Conservation (phyloP, 352 stramenopile genomes). For the Phytophthora megakarya region DNA sequence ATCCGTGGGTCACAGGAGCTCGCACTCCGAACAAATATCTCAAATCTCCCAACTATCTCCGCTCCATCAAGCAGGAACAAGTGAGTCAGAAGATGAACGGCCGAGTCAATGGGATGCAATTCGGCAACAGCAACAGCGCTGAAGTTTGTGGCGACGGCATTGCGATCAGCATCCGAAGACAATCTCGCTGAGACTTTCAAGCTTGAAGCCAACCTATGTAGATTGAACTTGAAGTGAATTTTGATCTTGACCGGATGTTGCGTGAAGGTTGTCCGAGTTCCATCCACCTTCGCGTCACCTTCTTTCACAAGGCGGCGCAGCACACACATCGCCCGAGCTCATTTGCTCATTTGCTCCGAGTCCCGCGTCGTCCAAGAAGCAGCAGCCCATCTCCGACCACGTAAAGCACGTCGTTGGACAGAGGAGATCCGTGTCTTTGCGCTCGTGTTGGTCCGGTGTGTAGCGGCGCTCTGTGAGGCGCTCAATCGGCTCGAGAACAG, state of each 20-base stretch:
- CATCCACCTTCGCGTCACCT: not conserved
- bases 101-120: constrained; percentile 28
- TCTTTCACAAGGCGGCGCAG: constrained; percentile 1
- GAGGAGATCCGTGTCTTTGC: constrained; percentile 14
- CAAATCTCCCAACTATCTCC: constrained; percentile 87
- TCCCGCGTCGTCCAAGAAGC: constrained; percentile 29
- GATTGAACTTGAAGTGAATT: constrained; percentile 15
- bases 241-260: constrained; percentile 8
- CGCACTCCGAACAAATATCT: constrained; percentile 88
- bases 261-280: not conserved
- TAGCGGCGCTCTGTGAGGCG: constrained; percentile 18
- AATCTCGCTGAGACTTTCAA: constrained; percentile 56
- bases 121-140: constrained; percentile 16
- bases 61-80: constrained; percentile 80
- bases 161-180: constrained; percentile 58
- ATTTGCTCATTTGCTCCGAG: constrained; percentile 40
- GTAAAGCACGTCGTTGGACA: constrained; percentile 8
- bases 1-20: constrained; percentile 88
- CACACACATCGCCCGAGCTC: not conserved
- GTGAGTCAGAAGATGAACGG: constrained; percentile 44
- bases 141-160: constrained; percentile 27
- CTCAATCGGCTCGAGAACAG: constrained; percentile 3
- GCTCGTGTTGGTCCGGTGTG: constrained; percentile 9
- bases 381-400: constrained; percentile 3
- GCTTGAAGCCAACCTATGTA: not conserved